phyloP scores from a whole-genome alignment of 2,329 filamentous ascomycete genomes.

The Aureobasidium lini region DNA sequence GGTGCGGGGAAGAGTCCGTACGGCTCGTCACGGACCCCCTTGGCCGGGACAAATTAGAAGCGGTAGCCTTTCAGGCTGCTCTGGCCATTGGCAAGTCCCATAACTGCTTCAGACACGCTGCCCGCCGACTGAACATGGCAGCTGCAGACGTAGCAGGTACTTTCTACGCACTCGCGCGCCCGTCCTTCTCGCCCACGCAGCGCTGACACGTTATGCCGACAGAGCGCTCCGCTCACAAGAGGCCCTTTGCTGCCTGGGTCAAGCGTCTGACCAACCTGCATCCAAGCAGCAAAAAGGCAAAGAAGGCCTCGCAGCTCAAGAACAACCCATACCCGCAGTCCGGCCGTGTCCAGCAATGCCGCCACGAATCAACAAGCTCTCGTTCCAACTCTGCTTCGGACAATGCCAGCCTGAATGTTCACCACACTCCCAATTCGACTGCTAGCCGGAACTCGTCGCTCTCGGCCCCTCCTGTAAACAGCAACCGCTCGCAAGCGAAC shows the following conservation, averaged over 20 bases:
- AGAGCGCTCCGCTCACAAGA: conserved; percentile 69
- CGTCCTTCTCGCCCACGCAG: background rate
- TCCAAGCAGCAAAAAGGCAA: conserved; percentile 36
- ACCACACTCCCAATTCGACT: conserved; percentile 23
- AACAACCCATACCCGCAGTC: conserved; percentile 93
- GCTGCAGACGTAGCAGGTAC: conserved; percentile 5
- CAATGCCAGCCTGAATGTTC: conserved; percentile 4
- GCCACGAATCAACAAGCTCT: conserved; percentile 35
- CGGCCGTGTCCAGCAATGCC: conserved; percentile 46
- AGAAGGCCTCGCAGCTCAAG: conserved; percentile 19
- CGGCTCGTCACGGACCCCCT: background rate
- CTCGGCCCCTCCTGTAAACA: conserved; percentile 24
- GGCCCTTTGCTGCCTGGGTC: conserved; percentile 89
- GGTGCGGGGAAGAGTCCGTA: background rate
- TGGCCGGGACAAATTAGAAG: background rate
- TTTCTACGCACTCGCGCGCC: background rate
- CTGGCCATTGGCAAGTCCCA: background rate
- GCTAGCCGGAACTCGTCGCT: background rate
- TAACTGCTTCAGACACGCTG: background rate
- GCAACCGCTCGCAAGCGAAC: conserved; percentile 66
- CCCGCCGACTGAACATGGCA: background rate
- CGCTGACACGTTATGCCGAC: conserved; percentile 20
- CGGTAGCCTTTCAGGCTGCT: background rate
- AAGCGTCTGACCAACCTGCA: conserved; percentile 79
- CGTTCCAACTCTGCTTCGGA: background rate